Evolutionary conservation across 1,284 basidiomycete species (phyloP).

Genomic region (Ceratobasidium papillatum): DNA sequence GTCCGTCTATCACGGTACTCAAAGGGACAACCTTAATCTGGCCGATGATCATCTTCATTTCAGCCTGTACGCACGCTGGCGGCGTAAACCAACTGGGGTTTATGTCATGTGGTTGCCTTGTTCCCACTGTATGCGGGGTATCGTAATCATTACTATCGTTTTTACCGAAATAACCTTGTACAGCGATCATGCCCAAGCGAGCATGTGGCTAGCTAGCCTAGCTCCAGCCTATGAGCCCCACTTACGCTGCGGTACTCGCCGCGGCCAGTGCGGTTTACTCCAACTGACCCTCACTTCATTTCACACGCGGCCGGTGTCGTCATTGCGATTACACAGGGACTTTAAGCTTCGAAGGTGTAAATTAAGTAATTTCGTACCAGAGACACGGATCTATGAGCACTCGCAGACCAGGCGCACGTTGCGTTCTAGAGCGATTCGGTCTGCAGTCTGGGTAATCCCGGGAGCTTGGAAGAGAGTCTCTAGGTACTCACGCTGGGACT

Average conservation of each 20-base stretch:
- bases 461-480: background rate
- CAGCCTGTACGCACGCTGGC: constrained; percentile 3
- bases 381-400: background rate
- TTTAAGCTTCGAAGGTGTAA: background rate
- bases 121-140: background rate
- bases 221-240: background rate
- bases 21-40: background rate
- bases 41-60: background rate
- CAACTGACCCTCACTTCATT: background rate
- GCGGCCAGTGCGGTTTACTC: background rate
- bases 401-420: background rate
- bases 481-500: background rate
- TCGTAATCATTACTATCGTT: background rate
- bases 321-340: background rate
- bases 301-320: constrained; percentile 13
- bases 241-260: background rate
- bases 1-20: background rate
- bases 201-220: background rate
- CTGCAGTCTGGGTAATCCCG: background rate
- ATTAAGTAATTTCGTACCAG: background rate
- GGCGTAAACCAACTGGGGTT: background rate
- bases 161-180: background rate
- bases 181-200: no score
- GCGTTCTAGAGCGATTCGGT: background rate
- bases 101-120: constrained; percentile 19